Conservation (phyloP, 306 rosid species). For the Trifolium pratense region DNA sequence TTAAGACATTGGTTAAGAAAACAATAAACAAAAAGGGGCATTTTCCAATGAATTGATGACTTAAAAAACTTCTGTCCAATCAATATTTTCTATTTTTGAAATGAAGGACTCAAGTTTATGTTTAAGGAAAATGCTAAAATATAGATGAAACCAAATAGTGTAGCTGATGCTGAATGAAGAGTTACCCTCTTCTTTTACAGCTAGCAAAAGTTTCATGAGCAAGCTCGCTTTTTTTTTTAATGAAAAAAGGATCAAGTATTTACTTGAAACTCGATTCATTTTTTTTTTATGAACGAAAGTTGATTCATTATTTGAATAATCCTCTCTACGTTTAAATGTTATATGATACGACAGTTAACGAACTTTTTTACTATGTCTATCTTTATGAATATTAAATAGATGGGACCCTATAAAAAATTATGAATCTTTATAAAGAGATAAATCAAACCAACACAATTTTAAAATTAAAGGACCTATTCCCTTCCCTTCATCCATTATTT, state of each 20-base stretch:
- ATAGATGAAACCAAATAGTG: constrained; percentile 17
- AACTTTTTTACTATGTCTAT: not conserved
- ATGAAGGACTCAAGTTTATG: not conserved
- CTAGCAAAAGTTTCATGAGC: constrained; percentile 11
- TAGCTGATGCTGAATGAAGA: constrained; percentile 19
- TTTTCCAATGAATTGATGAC: not conserved
- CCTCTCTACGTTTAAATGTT: not conserved
- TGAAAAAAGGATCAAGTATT: not conserved
- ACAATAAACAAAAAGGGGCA: not conserved
- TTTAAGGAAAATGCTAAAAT: constrained; percentile 4
- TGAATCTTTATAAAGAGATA: not conserved
- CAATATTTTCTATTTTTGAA: not conserved
- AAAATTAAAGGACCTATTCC: not conserved
- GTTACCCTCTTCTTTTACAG: constrained; percentile 21
- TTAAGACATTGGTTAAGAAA: not conserved
- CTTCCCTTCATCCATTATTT: not conserved
- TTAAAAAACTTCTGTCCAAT: not conserved
- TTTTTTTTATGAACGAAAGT: not conserved
- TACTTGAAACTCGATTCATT: not conserved
- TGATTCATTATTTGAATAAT: not conserved
- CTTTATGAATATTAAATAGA: not conserved
- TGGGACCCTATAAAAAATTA: not conserved
- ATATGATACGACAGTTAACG: not conserved
- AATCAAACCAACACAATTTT: not conserved
- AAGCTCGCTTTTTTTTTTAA: not conserved